phyloP scores from a whole-genome alignment of 2,329 filamentous ascomycete genomes.

The Talaromyces sp. region DNA sequence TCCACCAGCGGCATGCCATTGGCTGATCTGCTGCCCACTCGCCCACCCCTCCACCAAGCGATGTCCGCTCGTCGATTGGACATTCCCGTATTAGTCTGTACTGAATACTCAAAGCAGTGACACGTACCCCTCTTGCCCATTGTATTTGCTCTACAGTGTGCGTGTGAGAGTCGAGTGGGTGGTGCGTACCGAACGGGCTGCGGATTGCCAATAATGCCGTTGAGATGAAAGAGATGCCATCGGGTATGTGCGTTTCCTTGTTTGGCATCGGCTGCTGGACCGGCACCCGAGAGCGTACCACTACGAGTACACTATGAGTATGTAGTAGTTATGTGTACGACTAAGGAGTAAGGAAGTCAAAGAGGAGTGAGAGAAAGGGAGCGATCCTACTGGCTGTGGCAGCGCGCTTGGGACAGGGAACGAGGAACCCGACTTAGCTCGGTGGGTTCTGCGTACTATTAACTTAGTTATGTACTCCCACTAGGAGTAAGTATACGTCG shows the following conservation, averaged over 20 bases:
- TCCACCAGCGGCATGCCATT: neutral
- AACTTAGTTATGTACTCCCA: no score
- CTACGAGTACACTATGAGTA: no score
- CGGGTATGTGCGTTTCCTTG: neutral
- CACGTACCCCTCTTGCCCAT: neutral
- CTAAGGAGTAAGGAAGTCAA: neutral
- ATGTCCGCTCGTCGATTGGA: neutral
- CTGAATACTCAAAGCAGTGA: neutral
- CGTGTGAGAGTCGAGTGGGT: no score
- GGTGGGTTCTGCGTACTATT: no score
- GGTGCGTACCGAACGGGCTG: no score
- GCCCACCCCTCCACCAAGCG: conserved; percentile 3
- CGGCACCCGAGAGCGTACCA: neutral
- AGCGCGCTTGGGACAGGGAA: conserved; percentile 3
- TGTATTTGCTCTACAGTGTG: no score
- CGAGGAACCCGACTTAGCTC: conserved; percentile 5
- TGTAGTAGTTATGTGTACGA: neutral
- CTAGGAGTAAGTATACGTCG: no score
- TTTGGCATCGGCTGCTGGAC: neutral
- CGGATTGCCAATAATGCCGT: no score
- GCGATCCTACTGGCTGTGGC: conserved; percentile 2
- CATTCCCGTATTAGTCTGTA: neutral
- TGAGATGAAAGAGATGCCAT: neutral
- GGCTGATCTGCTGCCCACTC: neutral
- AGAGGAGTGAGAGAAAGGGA: neutral